These are phyloP conservation scores for Closterium sp. DNA, from an alignment of 139 green algal species.

Conservation along the genomic window DNA sequence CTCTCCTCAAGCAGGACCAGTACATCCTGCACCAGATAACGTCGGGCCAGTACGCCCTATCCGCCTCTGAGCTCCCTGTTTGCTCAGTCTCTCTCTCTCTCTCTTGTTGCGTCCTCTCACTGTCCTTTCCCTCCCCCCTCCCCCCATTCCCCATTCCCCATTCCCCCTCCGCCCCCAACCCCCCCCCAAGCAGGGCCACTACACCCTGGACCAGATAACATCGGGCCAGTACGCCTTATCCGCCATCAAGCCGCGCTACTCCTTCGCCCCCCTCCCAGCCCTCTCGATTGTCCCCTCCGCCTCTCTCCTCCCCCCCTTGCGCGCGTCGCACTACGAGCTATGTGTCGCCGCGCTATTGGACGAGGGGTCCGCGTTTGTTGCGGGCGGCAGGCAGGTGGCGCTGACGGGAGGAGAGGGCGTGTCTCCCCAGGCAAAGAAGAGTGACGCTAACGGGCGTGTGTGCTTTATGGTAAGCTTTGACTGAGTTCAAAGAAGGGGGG, in stretches of 20 bases:
- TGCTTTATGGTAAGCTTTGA: neutral
- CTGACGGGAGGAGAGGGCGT: neutral
- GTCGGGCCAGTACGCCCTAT: slow-evolving; percentile 10
- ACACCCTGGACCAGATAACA: slow-evolving; percentile 21
- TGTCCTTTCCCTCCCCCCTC: neutral
- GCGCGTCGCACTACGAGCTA: slow-evolving; percentile 19
- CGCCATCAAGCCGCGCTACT: slow-evolving; percentile 17
- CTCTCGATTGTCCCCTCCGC: slow-evolving; percentile 12
- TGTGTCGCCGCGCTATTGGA: slow-evolving; percentile 12
- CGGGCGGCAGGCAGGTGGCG: neutral
- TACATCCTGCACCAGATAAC: slow-evolving; percentile 25
- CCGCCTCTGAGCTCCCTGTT: neutral
- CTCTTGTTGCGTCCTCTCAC: neutral
- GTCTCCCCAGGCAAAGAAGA: neutral
- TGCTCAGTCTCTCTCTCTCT: neutral
- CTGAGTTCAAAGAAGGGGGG: too few species aligned
- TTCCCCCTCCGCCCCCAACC: neutral
- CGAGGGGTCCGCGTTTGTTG: neutral
- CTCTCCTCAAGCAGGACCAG: neutral
- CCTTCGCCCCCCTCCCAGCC: slow-evolving; percentile 2
- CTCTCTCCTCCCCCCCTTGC: slow-evolving; percentile 6
- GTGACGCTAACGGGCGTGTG: neutral
- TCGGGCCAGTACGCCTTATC: slow-evolving; percentile 15
- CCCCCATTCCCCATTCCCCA: neutral
- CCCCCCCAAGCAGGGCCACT: neutral